Base-by-base conservation (phyloP, 164 flowering plant species). In the grape (Vitis vinifera) region DNA sequence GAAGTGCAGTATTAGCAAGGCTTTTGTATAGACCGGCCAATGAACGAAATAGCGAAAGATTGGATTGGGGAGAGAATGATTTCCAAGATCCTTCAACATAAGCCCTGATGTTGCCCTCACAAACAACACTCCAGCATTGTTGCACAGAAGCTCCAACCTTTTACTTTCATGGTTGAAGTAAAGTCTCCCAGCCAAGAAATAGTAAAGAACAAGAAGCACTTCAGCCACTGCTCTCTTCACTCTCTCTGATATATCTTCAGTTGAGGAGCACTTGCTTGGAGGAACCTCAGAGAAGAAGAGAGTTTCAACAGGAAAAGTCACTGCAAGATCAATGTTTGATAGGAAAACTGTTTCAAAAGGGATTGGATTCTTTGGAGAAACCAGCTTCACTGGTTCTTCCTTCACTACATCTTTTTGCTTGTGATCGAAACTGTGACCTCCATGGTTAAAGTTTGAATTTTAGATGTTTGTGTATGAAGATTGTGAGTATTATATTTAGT, bases 171-270 rank as follows among this genome's bases (percentile, higher is more conserved):
- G 10, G 71, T 79, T 74, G 71, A 79, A 74, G 27, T 51, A 68
- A 14, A 85, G 72, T 65, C 86, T 80, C 57, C 88, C 86, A 10
- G 88, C 85, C 84, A 85, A 79, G 77, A 82, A 85, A 57, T 81
- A 82, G 69, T 82, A 85, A 30, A 83, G 84, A 44, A 77, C 70
- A 47, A 83, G 67, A 58, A 84, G 75, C 71, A 73, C 75, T 16
- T 77, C 77, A 53, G 76, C 74, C 55, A 74, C 75, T 51, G 86
- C 75, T 59, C 55, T 76, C 75, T 75, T 77, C 77, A 85, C 69
- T 68, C 60, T 77, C 19, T 79, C 77, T 31, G 62, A 63, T 17
- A 84, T 58, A 14, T 73, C 75, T n/a, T 55, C 15, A 7, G 77
- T 65, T 9, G 68, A 62, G 10, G 65, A 23, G 27, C 27, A 23